Conservation (phyloP, 768 basidiomycete species). For the Coprinopsis marcescibilis region DNA sequence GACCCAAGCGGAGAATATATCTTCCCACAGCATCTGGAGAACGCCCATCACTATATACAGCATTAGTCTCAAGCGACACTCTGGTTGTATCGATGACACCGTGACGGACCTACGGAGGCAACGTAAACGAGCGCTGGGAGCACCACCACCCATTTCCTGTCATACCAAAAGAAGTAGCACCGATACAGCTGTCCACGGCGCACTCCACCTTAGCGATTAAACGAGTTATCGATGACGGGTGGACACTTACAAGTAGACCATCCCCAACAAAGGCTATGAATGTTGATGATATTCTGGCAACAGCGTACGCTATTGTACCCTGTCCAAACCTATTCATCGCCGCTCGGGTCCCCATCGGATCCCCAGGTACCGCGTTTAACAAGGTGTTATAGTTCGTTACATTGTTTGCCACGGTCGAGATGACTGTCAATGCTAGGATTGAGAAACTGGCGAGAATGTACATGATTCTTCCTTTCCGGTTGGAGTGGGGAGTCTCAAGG, state of each 20-base stretch:
- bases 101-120: constrained; percentile 7
- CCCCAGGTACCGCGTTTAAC: constrained; percentile 1
- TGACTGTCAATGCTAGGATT: constrained; percentile 4
- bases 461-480: neutral
- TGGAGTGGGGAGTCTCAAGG: neutral
- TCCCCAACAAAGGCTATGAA: constrained; percentile 10
- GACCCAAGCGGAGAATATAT: constrained; percentile 2
- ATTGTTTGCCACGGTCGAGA: neutral
- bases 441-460: constrained; percentile 9
- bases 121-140: neutral
- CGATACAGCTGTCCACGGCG: constrained; percentile 4
- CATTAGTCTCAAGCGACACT: neutral
- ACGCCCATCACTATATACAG: constrained; percentile 6
- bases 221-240: neutral
- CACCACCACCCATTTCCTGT: constrained; percentile 7
- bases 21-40: constrained; percentile 9
- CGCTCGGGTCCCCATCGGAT: neutral
- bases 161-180: constrained; percentile 10
- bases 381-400: constrained; percentile 2
- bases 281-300: constrained; percentile 5
- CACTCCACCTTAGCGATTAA: neutral
- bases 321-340: constrained; percentile 8
- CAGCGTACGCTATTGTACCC: constrained; percentile 3
- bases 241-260: constrained; percentile 5
- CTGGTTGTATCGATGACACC: neutral